Conservation (phyloP, 805 yeast genomes). For the Candida parachauliodes region DNA sequence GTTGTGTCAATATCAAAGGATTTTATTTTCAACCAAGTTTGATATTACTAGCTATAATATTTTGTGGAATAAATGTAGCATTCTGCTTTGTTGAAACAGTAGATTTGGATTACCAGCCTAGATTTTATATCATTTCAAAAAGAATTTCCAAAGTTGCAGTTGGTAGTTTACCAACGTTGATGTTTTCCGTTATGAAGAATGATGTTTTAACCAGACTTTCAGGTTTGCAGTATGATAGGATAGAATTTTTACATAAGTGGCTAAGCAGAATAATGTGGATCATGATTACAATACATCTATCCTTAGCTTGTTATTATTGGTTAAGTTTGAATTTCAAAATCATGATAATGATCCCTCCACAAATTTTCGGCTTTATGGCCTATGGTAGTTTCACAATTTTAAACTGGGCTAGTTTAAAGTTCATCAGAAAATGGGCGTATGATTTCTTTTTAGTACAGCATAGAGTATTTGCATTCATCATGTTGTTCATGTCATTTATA, state of each 20-base stretch:
- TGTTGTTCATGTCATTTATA: slow-evolving; percentile 40
- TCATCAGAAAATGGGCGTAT: slow-evolving; percentile 37
- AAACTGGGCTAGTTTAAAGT: slow-evolving; percentile 32
- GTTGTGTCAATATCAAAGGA: slow-evolving; percentile 13
- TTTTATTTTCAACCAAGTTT: slow-evolving; percentile 43
- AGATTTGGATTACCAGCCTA: slow-evolving; percentile 39
- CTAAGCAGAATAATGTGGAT: slow-evolving; percentile 38
- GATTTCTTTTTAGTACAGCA: slow-evolving; percentile 46
- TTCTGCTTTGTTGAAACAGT: slow-evolving; percentile 30
- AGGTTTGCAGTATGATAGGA: slow-evolving; percentile 41
- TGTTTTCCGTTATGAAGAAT: slow-evolving; percentile 35
- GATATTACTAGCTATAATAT: slow-evolving; percentile 23
- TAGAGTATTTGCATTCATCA: slow-evolving; percentile 37
- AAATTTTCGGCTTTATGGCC: slow-evolving; percentile 48
- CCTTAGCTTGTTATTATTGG: slow-evolving; percentile 37
- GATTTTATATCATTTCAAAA: slow-evolving; percentile 39
- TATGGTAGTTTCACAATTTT: slow-evolving; percentile 34
- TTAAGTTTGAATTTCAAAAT: slow-evolving; percentile 28
- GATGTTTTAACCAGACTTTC: slow-evolving; percentile 36
- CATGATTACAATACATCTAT: slow-evolving; percentile 33
- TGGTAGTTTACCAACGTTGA: slow-evolving; percentile 39
- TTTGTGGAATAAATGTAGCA: slow-evolving; percentile 23
- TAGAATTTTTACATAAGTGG: slow-evolving; percentile 43
- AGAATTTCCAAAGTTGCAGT: slow-evolving; percentile 38
- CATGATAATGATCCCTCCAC: slow-evolving; percentile 48